These are phyloP conservation scores for Penicillium dipodomyicola DNA, from an alignment of 495 filamentous ascomycete genomes.

Conservation along the genomic window DNA sequence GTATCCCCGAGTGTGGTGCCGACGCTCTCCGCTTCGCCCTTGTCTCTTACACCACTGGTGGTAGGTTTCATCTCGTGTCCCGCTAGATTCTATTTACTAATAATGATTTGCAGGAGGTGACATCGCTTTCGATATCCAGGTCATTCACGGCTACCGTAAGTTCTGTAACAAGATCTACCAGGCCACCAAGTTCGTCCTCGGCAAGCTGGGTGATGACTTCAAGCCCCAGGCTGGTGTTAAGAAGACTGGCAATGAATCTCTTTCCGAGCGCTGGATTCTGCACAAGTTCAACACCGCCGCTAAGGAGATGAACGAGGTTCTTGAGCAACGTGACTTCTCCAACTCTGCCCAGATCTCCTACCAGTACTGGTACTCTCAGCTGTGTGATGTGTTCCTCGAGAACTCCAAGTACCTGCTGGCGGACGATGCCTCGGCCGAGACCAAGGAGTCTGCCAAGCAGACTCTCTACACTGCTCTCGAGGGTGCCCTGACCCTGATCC, in stretches of 20 bases:
- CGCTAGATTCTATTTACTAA: conserved; percentile 17
- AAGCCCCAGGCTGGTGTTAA: conserved; percentile 54
- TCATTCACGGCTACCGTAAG: conserved; percentile 77
- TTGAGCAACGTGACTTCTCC: conserved; percentile 72
- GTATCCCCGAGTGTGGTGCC: conserved; percentile 84
- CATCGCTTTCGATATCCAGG: conserved; percentile 80
- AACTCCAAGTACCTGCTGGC: conserved; percentile 75
- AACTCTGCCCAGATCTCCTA: conserved; percentile 60
- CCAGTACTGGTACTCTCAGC: conserved; percentile 65
- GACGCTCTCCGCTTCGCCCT: conserved; percentile 83
- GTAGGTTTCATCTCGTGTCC: conserved; percentile 39
- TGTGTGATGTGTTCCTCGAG: conserved; percentile 71
- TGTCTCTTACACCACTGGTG: conserved; percentile 81
- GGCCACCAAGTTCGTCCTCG: conserved; percentile 82
- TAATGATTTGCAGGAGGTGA: conserved; percentile 54
- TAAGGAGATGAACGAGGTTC: conserved; percentile 68
- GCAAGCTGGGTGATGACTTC: conserved; percentile 71
- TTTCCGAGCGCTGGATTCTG: conserved; percentile 83
- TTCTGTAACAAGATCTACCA: conserved; percentile 95
- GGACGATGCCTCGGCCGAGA: conserved; percentile 53
- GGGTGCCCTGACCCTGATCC: conserved; percentile 62
- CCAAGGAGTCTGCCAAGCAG: conserved; percentile 58
- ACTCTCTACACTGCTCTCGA: conserved; percentile 70
- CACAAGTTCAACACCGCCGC: conserved; percentile 72
- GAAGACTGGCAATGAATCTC: conserved; percentile 64